Evolutionary conservation across 176 grass and related monocot genomes (phyloP).

Genomic region (Tuctoria greenei): DNA sequence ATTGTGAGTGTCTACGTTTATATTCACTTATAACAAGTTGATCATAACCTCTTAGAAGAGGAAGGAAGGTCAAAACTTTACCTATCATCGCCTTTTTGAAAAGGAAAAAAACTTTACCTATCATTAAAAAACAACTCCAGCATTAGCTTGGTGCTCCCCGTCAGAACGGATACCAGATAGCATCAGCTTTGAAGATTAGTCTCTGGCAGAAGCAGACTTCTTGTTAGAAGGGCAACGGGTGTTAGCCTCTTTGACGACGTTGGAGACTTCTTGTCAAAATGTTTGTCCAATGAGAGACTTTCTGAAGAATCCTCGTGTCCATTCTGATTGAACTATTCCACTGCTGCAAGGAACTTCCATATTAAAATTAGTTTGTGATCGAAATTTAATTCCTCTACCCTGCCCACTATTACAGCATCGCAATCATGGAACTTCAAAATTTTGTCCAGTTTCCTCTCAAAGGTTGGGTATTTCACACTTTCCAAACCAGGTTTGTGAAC

Average conservation of each 20-base stretch:
- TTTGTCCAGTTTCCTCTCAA: slow-evolving; percentile 40
- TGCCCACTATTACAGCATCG: slow-evolving; percentile 31
- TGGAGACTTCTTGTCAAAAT: slow-evolving; percentile 25
- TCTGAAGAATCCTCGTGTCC: slow-evolving; percentile 4
- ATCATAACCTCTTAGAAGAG: no score
- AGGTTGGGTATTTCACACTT: slow-evolving; percentile 12
- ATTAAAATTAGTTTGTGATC: slow-evolving; percentile 8
- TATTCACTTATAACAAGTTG: no score
- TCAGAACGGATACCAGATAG: slow-evolving; percentile 28
- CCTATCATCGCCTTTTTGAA: no score
- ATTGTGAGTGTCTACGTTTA: no score
- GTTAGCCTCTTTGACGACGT: slow-evolving; percentile 28
- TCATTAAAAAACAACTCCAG: not conserved
- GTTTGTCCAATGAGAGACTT: not conserved
- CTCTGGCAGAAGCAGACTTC: slow-evolving; percentile 19
- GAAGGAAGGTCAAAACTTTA: no score
- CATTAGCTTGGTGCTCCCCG: slow-evolving; percentile 5
- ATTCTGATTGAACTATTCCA: slow-evolving; percentile 18
- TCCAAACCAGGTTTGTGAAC: not conserved
- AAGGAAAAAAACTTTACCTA: no score
- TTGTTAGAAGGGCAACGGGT: slow-evolving; percentile 36
- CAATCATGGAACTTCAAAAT: slow-evolving; percentile 40
- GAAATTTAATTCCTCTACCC: not conserved
- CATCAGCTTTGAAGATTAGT: not conserved
- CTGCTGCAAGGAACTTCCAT: not conserved